Conservation (phyloP, 129 eudicot species). For the Pittosporum tobira region DNA sequence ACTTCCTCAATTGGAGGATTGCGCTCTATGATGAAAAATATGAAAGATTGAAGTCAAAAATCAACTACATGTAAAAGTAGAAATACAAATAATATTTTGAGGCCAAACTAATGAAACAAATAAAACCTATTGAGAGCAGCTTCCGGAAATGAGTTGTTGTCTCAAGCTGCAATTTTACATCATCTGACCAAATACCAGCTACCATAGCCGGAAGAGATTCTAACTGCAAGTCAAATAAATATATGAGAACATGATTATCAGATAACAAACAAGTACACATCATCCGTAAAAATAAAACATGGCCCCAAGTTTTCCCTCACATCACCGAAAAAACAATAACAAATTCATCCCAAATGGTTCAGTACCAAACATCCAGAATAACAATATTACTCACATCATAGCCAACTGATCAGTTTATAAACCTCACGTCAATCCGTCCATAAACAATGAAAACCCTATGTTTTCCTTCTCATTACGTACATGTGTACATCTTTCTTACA, state of each 20-base stretch:
- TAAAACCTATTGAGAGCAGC: slow-evolving; percentile 14
- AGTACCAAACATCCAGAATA: not conserved
- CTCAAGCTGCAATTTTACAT: slow-evolving; percentile 4
- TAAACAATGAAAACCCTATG: too few species aligned
- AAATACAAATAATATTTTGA: not conserved
- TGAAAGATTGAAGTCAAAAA: not conserved
- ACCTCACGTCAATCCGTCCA: too few species aligned
- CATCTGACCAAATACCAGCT: slow-evolving; percentile 10
- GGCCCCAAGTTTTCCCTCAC: not conserved
- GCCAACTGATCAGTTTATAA: not conserved
- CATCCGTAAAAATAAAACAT: not conserved
- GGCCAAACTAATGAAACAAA: not conserved
- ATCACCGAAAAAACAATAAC: not conserved
- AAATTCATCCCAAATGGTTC: not conserved
- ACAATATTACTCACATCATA: not conserved
- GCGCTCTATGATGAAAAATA: slow-evolving; percentile 16
- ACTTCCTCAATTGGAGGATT: slow-evolving; percentile 19
- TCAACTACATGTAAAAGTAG: not conserved
- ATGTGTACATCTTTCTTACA: too few species aligned
- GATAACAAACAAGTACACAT: not conserved
- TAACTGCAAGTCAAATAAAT: not conserved
- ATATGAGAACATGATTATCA: not conserved
- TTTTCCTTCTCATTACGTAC: too few species aligned
- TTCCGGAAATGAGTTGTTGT: slow-evolving; percentile 6
- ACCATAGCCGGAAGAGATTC: slow-evolving; percentile 13